A percentile compares a stretch with the other conserved stretches of the same genome.
Evolutionary conservation across 371 early-diverging fungal genomes (phyloP).

Genomic region (Saksenaea vasiformis): DNA sequence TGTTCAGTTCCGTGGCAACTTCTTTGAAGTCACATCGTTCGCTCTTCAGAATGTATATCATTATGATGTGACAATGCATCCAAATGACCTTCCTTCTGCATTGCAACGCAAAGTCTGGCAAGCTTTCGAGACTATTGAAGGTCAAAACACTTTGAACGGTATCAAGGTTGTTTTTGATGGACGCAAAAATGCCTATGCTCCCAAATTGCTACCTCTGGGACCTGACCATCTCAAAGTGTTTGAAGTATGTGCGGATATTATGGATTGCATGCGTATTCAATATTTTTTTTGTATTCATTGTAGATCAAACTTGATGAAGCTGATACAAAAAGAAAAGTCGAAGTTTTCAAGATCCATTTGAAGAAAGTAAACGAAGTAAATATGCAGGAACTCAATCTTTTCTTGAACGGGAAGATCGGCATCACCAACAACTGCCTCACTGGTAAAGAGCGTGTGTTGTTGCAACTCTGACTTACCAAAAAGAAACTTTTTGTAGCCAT

Average conservation of each 20-base stretch:
- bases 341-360: constrained; percentile 56
- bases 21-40: constrained; percentile 50
- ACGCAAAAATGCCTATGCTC: constrained; percentile 49
- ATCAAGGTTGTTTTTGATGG: constrained; percentile 56
- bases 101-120: constrained; percentile 52
- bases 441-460: constrained; percentile 24
- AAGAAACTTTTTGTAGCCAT: constrained; percentile 64
- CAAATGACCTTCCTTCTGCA: constrained; percentile 41
- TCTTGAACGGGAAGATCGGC: constrained; percentile 43
- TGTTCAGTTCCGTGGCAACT: constrained; percentile 37
- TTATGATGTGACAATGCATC: constrained; percentile 39
- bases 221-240: constrained; percentile 42
- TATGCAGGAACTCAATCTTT: constrained; percentile 57
- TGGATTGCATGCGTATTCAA: neutral
- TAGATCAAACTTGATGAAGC: constrained; percentile 44
- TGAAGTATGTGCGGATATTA: constrained; percentile 34
- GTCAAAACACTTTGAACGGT: constrained; percentile 32
- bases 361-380: constrained; percentile 63
- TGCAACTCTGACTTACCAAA: neutral
- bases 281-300: neutral
- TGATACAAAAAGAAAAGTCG: constrained; percentile 25
- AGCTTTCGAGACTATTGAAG: constrained; percentile 36
- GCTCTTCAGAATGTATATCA: constrained; percentile 45
- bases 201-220: constrained; percentile 41
- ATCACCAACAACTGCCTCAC: constrained; percentile 49